Evolutionary conservation across 2,329 filamentous ascomycete genomes (phyloP), one percentile per base, ranked within the genome.

Genomic region (Fusarium hainanense): DNA sequence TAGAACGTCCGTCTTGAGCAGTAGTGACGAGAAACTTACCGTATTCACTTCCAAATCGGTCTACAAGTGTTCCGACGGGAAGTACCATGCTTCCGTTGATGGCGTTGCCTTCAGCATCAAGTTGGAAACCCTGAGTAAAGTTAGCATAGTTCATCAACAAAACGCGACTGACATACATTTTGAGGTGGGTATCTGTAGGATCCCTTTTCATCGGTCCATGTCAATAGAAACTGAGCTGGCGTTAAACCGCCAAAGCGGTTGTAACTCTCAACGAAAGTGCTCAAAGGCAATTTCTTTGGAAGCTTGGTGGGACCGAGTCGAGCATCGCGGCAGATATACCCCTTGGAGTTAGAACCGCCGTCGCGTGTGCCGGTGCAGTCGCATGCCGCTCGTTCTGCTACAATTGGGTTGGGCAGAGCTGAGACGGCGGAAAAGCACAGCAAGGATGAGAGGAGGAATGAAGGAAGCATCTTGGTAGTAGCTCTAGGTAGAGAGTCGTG

Each of bases 11-110:
- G 9, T 11, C 4, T 10, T 18, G n/a, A 14, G 4, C 16, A 18
- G 13, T 12, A 7, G 21, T 21, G n/a, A 8, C 4, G 40, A 4
- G 4, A 20, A 8, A 56, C 63, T 32, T 75, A 47, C 84, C 84
- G 48, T 76, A 77, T 66, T 85, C 83, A 12, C 77, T 77, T 2
- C 84, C 84, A 50, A 86, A 86, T 3, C 84, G 78, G 71, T 86
- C 84, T 3, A 87, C 65, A 25, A 83, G 75, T n/a, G 79, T 77
- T 14, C 83, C 84, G 1, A 74, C 74, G 3, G 67, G 63, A 1
- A 87, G 73, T 1, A 79, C 79, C 63, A 82, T 76, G 23, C 78
- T 82, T 7, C 80, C 82, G 21, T 79, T 74, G 42, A 86, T 84
- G 4, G 80, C 76, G 1, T 74, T 65, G 0, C 77, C 77, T 1